Evolutionary conservation across 257 asterid species (phyloP).

Genomic region (Solanum lignicaule): DNA sequence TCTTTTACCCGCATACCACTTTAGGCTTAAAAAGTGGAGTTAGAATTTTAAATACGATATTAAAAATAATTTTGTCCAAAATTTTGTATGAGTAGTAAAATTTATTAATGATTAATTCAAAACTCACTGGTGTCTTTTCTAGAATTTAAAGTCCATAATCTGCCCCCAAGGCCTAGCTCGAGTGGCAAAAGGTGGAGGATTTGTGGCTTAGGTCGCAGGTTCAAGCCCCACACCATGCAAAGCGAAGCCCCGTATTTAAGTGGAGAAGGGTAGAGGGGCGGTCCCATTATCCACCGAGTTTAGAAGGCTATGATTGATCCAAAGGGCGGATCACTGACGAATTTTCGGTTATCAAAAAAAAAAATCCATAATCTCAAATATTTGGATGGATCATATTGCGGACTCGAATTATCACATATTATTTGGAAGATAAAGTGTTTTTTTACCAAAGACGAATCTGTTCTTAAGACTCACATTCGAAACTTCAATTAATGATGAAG

Average conservation of each 20-base stretch:
- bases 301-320: too few relatives aligned
- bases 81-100: background rate
- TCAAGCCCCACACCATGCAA: too few relatives aligned
- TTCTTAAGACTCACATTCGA: background rate
- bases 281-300: too few relatives aligned
- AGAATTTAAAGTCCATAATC: background rate
- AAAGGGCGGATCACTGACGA: too few relatives aligned
- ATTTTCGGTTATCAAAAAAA: too few relatives aligned
- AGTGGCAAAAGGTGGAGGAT: too few relatives aligned
- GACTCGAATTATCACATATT: background rate
- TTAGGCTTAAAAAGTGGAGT: background rate
- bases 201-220: too few relatives aligned
- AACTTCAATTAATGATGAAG: background rate
- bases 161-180: too few relatives aligned
- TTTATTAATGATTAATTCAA: background rate
- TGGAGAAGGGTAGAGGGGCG: too few relatives aligned
- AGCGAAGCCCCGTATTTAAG: too few relatives aligned
- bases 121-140: background rate
- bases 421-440: background rate
- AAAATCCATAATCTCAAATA: background rate
- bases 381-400: background rate
- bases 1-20: background rate
- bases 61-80: background rate
- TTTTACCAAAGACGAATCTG: background rate
- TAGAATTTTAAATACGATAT: background rate